phyloP scores from a whole-genome alignment of 139 green algal genomes.

The Chara braunii region DNA sequence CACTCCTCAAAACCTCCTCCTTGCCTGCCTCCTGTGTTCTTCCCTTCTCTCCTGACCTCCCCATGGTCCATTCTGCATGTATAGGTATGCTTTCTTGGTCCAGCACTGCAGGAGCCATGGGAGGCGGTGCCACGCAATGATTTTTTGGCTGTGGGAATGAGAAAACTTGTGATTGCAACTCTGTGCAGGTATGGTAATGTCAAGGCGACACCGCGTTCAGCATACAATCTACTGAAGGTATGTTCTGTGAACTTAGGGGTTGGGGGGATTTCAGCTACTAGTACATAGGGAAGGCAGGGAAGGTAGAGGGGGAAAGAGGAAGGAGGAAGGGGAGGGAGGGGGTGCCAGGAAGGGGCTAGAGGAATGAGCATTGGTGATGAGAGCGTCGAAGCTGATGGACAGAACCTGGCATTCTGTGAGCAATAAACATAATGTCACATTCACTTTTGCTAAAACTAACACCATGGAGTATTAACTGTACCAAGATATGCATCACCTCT shows the following conservation, averaged over 20 bases:
- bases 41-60: background rate
- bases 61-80: background rate
- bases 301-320: background rate
- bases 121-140: background rate
- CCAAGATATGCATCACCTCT: too few relatives aligned
- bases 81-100: too few relatives aligned
- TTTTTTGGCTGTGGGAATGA: background rate
- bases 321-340: background rate
- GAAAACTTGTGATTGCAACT: background rate
- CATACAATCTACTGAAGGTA: constrained; percentile 56
- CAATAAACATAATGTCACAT: too few relatives aligned
- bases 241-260: constrained; percentile 46
- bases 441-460: too few relatives aligned
- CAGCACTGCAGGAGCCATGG: background rate
- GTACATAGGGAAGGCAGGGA: background rate
- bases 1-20: too few relatives aligned
- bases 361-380: background rate
- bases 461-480: too few relatives aligned
- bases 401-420: too few relatives aligned
- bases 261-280: background rate
- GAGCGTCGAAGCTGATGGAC: background rate
- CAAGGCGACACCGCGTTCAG: constrained; percentile 59
- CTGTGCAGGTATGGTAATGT: constrained; percentile 58
- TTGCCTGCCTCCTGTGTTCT: too few relatives aligned
- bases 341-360: background rate